phyloP scores from a whole-genome alignment of 2,329 filamentous ascomycete genomes.

The Plenodomus biglobosus region DNA sequence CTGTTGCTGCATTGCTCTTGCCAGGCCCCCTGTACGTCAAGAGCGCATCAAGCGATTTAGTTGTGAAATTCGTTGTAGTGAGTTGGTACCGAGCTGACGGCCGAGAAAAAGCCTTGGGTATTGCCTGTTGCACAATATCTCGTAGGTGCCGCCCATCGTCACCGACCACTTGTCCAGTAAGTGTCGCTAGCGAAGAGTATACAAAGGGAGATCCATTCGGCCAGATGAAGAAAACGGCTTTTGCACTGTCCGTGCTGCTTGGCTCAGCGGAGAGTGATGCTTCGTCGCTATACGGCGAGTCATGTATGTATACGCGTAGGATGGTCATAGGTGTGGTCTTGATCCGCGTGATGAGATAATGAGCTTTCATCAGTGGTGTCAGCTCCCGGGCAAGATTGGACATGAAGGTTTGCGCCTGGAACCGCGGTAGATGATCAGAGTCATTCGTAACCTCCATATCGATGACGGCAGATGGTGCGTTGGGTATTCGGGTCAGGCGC shows the following conservation, averaged over 20 bases:
- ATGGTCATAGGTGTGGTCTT: slow-evolving; percentile 68
- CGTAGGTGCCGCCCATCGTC: slow-evolving; percentile 59
- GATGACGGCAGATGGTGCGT: slow-evolving; percentile 23
- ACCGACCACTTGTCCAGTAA: slow-evolving; percentile 39
- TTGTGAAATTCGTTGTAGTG: slow-evolving; percentile 66
- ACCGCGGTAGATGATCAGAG: slow-evolving; percentile 60
- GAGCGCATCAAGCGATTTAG: slow-evolving; percentile 70
- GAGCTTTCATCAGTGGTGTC: slow-evolving; percentile 76
- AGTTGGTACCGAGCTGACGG: slow-evolving; percentile 72
- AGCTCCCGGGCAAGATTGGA: slow-evolving; percentile 73
- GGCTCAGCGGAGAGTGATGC: slow-evolving; percentile 39
- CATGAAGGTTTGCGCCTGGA: slow-evolving; percentile 79
- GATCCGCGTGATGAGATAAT: slow-evolving; percentile 78
- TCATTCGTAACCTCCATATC: slow-evolving; percentile 46
- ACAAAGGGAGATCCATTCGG: slow-evolving; percentile 77
- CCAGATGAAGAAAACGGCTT: slow-evolving; percentile 78
- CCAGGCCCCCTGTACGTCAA: slow-evolving; percentile 69
- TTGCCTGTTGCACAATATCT: slow-evolving; percentile 71
- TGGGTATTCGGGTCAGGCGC: slow-evolving; percentile 46
- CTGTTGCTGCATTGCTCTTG: slow-evolving; percentile 69
- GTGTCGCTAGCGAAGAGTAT: slow-evolving; percentile 60
- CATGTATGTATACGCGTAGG: slow-evolving; percentile 75
- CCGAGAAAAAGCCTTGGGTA: slow-evolving; percentile 78
- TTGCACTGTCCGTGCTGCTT: slow-evolving; percentile 58
- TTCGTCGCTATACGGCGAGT: slow-evolving; percentile 73